Evolutionary conservation across 306 rosid species (phyloP), one percentile per base, ranked within the genome.

Genomic region (Gastrolobium villosum): DNA sequence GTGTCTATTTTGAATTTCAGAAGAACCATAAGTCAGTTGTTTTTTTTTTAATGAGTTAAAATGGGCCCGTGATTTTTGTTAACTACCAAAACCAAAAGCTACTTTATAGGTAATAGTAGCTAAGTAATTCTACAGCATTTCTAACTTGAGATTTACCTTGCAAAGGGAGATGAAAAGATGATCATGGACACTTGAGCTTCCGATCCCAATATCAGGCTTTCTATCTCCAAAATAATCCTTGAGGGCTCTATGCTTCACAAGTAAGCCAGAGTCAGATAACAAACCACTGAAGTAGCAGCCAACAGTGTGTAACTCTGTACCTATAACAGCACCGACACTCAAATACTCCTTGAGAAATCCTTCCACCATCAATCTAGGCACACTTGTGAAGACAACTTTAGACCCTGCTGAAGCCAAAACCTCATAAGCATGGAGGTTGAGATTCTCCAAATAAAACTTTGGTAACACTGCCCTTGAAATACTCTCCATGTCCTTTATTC

Each of bases 281-380:
- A 90, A 86, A 10, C 98, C 98, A 66, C 86, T 94, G 70, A 86
- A 94, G 79, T 80, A 85, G 3, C 62, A 5, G 6, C 97, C 98
- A 62, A 37, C 9, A 26, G 88, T 85, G 2, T 88, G 82, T 78
- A 94, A 79, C 79, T 94, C 97, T 31, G 98, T 85, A n/a, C 94
- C 98, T 6, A 86, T 7, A 80, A 92, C 93, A 73, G 71, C 81
- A 60, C 71, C 79, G 35, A 87, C 96, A 36, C 71, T 78, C 88
- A 92, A 83, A 75, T 94, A 90, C 28, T 92, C 96, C 73, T 79
- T 89, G 3, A 92, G 82, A 72, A 94, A 94, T 2, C 90, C 90
- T 56, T 90, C 92, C 3, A 94, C 94, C 96, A 94, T 84, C 8
- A 94, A 93, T 77, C 83, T 89, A 72, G 97, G 98, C n/a, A 90